Evolutionary conservation across 1,284 basidiomycete species (phyloP).

Genomic region (Naganishia albida): DNA sequence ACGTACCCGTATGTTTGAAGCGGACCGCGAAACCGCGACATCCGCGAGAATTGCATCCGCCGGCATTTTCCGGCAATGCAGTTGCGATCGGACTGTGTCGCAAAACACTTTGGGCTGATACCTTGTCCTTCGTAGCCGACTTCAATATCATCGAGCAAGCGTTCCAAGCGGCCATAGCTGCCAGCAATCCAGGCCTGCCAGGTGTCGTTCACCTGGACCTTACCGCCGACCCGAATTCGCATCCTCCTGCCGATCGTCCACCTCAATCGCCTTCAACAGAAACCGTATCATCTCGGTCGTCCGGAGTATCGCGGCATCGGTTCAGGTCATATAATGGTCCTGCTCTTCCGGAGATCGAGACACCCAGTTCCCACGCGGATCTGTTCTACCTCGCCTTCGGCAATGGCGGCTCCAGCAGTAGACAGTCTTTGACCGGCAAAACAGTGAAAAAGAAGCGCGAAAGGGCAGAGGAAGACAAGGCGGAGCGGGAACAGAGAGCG

Average conservation of each 20-base stretch:
- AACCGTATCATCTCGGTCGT: conserved; percentile 1
- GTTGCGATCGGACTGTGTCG: background rate
- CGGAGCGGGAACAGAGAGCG: background rate
- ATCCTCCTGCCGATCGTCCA: background rate
- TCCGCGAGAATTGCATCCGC: background rate
- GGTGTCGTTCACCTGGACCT: background rate
- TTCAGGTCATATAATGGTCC: conserved; percentile 30
- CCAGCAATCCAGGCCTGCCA: background rate
- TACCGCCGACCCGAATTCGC: background rate
- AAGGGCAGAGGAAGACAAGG: conserved; percentile 18
- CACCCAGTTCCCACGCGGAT: conserved; percentile 16
- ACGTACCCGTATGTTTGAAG: background rate
- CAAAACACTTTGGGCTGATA: conserved; percentile 5
- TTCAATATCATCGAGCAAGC: conserved; percentile 19
- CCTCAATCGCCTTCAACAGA: conserved; percentile 1
- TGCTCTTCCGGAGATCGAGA: conserved; percentile 18
- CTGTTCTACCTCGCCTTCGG: conserved; percentile 32
- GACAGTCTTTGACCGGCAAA: conserved; percentile 14
- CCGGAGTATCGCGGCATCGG: conserved; percentile 7
- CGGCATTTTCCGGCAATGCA: background rate
- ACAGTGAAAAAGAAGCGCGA: conserved; percentile 20
- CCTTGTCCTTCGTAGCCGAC: conserved; percentile 7
- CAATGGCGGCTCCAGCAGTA: conserved; percentile 25
- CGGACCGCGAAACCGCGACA: background rate
- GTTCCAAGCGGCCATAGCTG: conserved; percentile 2